Conservation (phyloP, 2,329 filamentous ascomycete species). For the Teratosphaeria pseudoeucalypti region DNA sequence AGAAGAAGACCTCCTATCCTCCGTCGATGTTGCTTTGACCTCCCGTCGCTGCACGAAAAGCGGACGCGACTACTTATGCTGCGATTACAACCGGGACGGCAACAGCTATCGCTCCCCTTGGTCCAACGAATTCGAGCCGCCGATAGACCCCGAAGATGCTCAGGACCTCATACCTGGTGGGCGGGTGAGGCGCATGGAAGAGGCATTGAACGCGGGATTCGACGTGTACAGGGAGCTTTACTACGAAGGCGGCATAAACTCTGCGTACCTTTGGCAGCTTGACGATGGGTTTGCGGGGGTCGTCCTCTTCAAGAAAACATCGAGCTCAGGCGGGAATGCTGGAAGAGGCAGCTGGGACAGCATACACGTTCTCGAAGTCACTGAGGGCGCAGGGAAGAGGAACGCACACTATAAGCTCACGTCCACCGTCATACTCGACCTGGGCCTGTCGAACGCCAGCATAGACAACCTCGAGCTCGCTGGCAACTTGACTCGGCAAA, state of each 20-base stretch:
- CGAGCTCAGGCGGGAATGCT: conserved; percentile 16
- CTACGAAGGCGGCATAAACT: conserved; percentile 91
- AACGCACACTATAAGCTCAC: conserved; percentile 96
- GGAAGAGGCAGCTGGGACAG: conserved; percentile 69
- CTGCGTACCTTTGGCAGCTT: conserved; percentile 96
- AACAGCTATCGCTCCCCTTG: conserved; percentile 97
- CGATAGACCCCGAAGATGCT: conserved; percentile 59
- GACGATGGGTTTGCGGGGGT: conserved; percentile 97
- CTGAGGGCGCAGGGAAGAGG: conserved; percentile 64
- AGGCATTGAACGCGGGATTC: conserved; percentile 89
- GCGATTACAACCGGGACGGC: conserved; percentile 98
- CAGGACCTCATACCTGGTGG: conserved; percentile 86
- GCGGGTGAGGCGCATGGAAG: conserved; percentile 83
- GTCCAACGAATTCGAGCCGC: conserved; percentile 96
- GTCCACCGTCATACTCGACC: conserved; percentile 85
- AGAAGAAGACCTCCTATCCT: conserved; percentile 94
- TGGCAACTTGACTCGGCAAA: conserved; percentile 95
- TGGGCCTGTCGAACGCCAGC: conserved; percentile 56
- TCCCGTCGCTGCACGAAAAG: conserved; percentile 78
- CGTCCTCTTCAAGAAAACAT: conserved; percentile 88
- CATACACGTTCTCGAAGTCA: conserved; percentile 96
- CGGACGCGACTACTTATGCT: conserved; percentile 91
- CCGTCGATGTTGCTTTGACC: conserved; percentile 88
- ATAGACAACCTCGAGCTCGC: conserved; percentile 84
- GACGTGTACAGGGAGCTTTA: conserved; percentile 95